phyloP scores from a whole-genome alignment of 2,329 filamentous ascomycete species.

The Calonectria crousiana region DNA sequence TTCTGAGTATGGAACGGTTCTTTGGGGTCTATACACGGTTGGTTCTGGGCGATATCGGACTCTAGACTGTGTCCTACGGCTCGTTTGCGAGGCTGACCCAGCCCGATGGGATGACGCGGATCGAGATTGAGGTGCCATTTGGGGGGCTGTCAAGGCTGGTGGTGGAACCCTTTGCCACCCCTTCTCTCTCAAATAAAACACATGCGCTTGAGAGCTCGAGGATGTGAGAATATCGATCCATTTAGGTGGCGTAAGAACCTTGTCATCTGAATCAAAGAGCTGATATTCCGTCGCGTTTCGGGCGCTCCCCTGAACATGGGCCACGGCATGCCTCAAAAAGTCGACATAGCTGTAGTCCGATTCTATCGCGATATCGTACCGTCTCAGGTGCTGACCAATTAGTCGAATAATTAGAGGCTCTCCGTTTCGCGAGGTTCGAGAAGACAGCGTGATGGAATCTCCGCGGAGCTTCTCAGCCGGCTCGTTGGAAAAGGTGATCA shows the following conservation, averaged over 20 bases:
- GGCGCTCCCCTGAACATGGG: not conserved
- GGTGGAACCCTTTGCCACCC: not conserved
- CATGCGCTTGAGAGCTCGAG: not conserved
- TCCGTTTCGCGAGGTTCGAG: not conserved
- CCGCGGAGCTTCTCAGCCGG: not conserved
- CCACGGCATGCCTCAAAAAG: not conserved
- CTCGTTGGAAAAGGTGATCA: not conserved
- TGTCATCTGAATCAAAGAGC: not conserved
- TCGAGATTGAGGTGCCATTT: not conserved
- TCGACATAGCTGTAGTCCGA: conserved; percentile 7
- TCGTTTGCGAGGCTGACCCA: not conserved
- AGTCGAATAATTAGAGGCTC: not conserved
- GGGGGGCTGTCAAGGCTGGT: not conserved
- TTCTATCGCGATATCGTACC: not conserved
- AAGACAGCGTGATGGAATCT: not conserved
- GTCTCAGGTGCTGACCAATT: not conserved
- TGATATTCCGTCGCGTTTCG: not conserved
- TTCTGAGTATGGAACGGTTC: not conserved
- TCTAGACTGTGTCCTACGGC: not conserved
- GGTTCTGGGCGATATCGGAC: not conserved
- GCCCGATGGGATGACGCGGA: not conserved
- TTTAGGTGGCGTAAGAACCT: not conserved
- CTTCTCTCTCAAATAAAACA: not conserved
- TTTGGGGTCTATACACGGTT: not conserved
- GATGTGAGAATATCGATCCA: not conserved